Base-by-base conservation (phyloP, 2,329 filamentous ascomycete genomes). In the Tolypocladium endophyticum region DNA sequence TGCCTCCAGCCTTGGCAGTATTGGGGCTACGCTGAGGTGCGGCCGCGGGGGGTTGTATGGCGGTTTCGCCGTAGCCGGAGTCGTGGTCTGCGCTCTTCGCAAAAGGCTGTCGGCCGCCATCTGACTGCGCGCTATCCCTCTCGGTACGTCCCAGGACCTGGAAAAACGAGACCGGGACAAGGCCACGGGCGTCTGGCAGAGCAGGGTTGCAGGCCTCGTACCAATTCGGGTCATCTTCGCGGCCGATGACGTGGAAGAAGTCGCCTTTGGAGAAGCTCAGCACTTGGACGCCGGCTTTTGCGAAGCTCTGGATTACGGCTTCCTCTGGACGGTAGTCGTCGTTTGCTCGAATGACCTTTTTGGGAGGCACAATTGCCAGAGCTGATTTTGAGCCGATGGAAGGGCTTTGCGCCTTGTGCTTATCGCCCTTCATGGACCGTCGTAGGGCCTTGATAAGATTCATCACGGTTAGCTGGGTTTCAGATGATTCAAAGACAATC, bases 131-230 rank as follows among this genome's bases (percentile, higher is more conserved):
- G 75, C 92, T 96, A 73, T 97, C 89, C 72, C 93, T 83, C 75
- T 96, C 92, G 65, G 89, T 96, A 77, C 94, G 93, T 64, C 92
- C 92, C 56, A 99, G 84, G 45, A 87, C 84, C 73, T 97, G 92
- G 75, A 99, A 99, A 76, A 92, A 97, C 60, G 88, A 85, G 60
- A 97, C 94, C 9, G 94, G 94, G 53, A 99, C 94, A 62, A 99
- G 83, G 62, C 94, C 94, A 65, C 92, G 87, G 57, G 91, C 90
- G 75, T 88, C 88, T 69, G 89, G 91, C 65, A 96, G 81, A 57
- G 89, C 84, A 62, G 94, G 94, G 72, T 99, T 99, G 81, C 92
- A 97, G 59, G 93, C 94, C 76, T 97, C 94, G 81, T 97, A 99
- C 93, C 94, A 99, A 72, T 97, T 91, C 47, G 80, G 78, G 72